Conservation (phyloP, 441 rosid genomes). For the Euphorbia schlechtendalii region DNA sequence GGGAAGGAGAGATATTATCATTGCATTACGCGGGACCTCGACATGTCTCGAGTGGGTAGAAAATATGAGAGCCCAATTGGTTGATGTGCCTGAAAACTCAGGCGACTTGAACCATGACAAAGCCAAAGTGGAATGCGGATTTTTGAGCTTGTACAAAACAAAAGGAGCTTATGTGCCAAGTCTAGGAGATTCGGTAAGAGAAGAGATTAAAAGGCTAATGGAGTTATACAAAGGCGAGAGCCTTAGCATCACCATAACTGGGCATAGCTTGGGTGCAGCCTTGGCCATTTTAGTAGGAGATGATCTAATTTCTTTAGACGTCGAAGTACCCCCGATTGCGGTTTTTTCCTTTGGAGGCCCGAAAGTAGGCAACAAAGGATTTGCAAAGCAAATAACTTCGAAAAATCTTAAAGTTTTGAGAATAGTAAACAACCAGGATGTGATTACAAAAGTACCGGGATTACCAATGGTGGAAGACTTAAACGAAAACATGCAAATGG, state of each 20-base stretch:
- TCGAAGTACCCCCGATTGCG: slow-evolving; percentile 50
- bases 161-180: slow-evolving; percentile 37
- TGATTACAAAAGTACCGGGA: slow-evolving; percentile 67
- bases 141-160: slow-evolving; percentile 63
- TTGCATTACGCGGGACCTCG: slow-evolving; percentile 65
- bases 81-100: slow-evolving; percentile 27
- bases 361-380: slow-evolving; percentile 67
- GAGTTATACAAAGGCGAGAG: slow-evolving; percentile 54
- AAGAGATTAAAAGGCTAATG: slow-evolving; percentile 53
- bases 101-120: slow-evolving; percentile 22
- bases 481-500: slow-evolving; percentile 32
- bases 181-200: slow-evolving; percentile 43
- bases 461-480: slow-evolving; percentile 42
- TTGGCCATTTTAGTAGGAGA: slow-evolving; percentile 52
- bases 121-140: slow-evolving; percentile 79
- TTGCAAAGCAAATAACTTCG: slow-evolving; percentile 31
- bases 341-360: slow-evolving; percentile 83
- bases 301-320: slow-evolving; percentile 44
- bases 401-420: slow-evolving; percentile 57
- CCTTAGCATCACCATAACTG: slow-evolving; percentile 69
- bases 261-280: slow-evolving; percentile 69
- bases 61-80: slow-evolving; percentile 63
- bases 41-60: slow-evolving; percentile 87
- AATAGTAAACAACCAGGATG: slow-evolving; percentile 68
- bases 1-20: slow-evolving; percentile 71